These are phyloP conservation scores for Geranomyces variabilis DNA, from an alignment of 192 early-diverging fungal genomes.

Conservation along the genomic window DNA sequence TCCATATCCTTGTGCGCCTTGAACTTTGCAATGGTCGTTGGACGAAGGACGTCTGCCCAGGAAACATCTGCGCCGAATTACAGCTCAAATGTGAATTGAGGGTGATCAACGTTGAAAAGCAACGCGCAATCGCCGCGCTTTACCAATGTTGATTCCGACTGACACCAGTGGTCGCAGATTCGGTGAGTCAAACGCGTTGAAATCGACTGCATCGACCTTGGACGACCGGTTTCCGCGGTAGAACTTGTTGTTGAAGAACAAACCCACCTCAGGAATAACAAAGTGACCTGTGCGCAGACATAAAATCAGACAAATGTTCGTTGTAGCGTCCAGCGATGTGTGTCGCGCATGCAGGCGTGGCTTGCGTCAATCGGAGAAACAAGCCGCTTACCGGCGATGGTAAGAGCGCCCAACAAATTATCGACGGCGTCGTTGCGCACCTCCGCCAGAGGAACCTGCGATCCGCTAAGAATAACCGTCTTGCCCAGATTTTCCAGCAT, in stretches of 20 bases:
- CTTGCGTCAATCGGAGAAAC: neutral
- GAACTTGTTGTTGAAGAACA: conserved; percentile 94
- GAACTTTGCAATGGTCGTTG: conserved; percentile 83
- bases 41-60: conserved; percentile 85
- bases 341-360: too few species aligned
- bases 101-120: neutral
- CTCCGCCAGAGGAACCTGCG: conserved; percentile 96
- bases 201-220: conserved; percentile 60
- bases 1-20: conserved; percentile 83
- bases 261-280: conserved; percentile 92
- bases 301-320: too few species aligned
- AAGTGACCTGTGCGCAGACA: conserved; percentile 71
- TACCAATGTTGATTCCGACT: conserved; percentile 96
- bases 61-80: conserved; percentile 68
- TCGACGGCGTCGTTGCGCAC: conserved; percentile 98
- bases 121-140: neutral
- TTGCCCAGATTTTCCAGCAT: conserved; percentile 98
- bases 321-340: too few species aligned
- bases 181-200: conserved; percentile 66
- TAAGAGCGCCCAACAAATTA: conserved; percentile 93
- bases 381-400: conserved; percentile 68
- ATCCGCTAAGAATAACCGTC: conserved; percentile 96
- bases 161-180: conserved; percentile 87
- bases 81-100: too few species aligned
- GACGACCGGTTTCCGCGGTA: conserved; percentile 88